Percentiles rank a stretch among this genome's conserved stretches.
These are phyloP conservation scores for Cucurbita ficifolia DNA, from an alignment of 306 rosid species.

Conservation along the genomic window DNA sequence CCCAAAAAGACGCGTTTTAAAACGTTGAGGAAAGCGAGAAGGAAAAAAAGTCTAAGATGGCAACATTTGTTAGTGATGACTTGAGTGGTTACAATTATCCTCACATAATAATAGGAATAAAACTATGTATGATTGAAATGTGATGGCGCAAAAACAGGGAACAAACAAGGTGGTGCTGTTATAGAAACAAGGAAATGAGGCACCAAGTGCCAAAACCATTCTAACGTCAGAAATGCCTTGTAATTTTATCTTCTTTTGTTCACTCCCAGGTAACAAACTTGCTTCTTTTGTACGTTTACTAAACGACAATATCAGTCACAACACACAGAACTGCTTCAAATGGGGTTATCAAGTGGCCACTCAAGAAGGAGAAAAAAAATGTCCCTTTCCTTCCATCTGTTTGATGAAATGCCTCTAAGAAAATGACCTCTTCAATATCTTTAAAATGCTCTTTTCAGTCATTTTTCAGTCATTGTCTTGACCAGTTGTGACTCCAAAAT, in stretches of 20 bases:
- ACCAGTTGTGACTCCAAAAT: neutral
- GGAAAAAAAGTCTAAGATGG: too few relatives aligned
- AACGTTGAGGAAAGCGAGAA: too few relatives aligned
- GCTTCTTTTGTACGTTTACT: neutral
- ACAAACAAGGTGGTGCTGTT: neutral
- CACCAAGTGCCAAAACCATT: neutral
- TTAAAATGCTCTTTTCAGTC: neutral
- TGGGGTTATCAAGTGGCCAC: neutral
- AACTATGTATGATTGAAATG: neutral
- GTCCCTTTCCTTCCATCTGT: slow-evolving; percentile 1
- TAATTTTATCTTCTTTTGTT: neutral
- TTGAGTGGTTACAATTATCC: too few relatives aligned
- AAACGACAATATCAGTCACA: neutral
- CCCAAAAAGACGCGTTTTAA: too few relatives aligned
- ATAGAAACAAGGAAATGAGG: slow-evolving; percentile 1
- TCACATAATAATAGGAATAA: too few relatives aligned
- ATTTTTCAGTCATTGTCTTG: neutral
- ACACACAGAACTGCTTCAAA: neutral
- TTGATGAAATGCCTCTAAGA: slow-evolving; percentile 4
- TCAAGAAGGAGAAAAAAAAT: neutral
- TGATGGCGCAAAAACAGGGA: neutral
- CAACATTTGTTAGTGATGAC: too few relatives aligned
- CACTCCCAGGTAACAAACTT: neutral
- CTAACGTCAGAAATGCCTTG: neutral
- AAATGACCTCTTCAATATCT: neutral